Conservation (phyloP, 202 grass and related monocot genomes). For the Schoenoplectus tabernaemontani region DNA sequence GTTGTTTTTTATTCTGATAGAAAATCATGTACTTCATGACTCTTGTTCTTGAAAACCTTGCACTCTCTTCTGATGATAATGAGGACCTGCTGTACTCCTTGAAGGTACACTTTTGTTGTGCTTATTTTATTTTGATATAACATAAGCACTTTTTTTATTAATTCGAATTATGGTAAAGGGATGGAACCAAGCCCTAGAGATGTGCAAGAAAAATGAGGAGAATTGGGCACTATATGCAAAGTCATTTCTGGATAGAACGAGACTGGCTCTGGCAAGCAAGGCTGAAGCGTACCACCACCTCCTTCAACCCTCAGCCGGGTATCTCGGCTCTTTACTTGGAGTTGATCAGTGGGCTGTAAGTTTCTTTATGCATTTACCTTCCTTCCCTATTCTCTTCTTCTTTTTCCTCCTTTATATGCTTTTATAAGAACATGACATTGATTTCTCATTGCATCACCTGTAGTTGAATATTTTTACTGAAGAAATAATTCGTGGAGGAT, state of each 20-base stretch:
- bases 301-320: slow-evolving; percentile 86
- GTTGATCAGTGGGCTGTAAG: slow-evolving; percentile 79
- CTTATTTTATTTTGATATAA: slow-evolving; percentile 10
- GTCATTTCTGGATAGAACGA: slow-evolving; percentile 91
- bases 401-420: not conserved
- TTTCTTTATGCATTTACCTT: slow-evolving; percentile 32
- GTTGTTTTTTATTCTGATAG: slow-evolving; percentile 31
- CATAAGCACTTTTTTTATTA: not conserved
- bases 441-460: slow-evolving; percentile 3
- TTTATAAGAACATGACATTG: not conserved
- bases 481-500: slow-evolving; percentile 96
- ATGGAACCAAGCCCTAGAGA: slow-evolving; percentile 75
- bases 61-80: slow-evolving; percentile 78
- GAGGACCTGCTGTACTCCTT: slow-evolving; percentile 86
- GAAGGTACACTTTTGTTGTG: slow-evolving; percentile 46
- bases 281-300: slow-evolving; percentile 75
- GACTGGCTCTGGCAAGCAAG: slow-evolving; percentile 85
- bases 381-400: slow-evolving; percentile 9
- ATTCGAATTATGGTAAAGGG: slow-evolving; percentile 40
- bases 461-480: slow-evolving; percentile 90
- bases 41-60: slow-evolving; percentile 97
- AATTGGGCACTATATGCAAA: slow-evolving; percentile 92
- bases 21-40: slow-evolving; percentile 97
- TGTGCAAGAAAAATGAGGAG: slow-evolving; percentile 62
- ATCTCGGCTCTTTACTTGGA: slow-evolving; percentile 82